Evolutionary conservation across 257 asterid genomes (phyloP).

Genomic region (Primulina huaijiensis): DNA sequence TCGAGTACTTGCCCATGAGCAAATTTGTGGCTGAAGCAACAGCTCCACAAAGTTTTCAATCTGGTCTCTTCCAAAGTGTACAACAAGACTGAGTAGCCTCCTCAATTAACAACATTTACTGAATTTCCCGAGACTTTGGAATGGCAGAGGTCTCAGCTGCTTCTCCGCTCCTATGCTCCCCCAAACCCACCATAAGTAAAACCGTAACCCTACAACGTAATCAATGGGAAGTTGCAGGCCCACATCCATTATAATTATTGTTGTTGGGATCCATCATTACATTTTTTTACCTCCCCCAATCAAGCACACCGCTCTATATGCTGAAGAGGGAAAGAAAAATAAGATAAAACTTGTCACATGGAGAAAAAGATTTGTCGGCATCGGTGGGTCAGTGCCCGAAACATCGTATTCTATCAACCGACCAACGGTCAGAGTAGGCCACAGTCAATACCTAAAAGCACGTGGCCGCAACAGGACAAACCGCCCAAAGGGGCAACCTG

Average conservation of each 20-base stretch:
- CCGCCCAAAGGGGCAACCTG: slow-evolving; percentile 59
- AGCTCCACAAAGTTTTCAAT: too few species aligned
- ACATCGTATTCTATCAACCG: slow-evolving; percentile 20
- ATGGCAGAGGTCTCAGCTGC: too few species aligned
- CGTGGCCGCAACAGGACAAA: slow-evolving; percentile 67
- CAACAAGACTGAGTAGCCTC: too few species aligned
- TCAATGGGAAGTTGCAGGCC: not conserved
- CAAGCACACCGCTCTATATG: not conserved
- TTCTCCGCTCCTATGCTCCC: too few species aligned
- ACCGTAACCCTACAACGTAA: not conserved
- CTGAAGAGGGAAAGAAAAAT: not conserved
- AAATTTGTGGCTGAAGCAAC: too few species aligned
- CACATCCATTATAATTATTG: not conserved
- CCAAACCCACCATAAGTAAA: not conserved
- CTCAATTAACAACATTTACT: too few species aligned
- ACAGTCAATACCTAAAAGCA: slow-evolving; percentile 32
- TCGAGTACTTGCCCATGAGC: too few species aligned
- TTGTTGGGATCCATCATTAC: not conserved
- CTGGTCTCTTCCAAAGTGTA: too few species aligned
- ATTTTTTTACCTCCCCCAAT: not conserved
- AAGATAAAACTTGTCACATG: not conserved
- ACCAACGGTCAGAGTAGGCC: slow-evolving; percentile 48
- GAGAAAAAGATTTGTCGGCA: not conserved
- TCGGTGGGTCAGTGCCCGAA: not conserved
- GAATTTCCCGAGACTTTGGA: too few species aligned